Evolutionary conservation across 495 filamentous ascomycete genomes (phyloP).

Genomic region (Talaromyces thailandensis): DNA sequence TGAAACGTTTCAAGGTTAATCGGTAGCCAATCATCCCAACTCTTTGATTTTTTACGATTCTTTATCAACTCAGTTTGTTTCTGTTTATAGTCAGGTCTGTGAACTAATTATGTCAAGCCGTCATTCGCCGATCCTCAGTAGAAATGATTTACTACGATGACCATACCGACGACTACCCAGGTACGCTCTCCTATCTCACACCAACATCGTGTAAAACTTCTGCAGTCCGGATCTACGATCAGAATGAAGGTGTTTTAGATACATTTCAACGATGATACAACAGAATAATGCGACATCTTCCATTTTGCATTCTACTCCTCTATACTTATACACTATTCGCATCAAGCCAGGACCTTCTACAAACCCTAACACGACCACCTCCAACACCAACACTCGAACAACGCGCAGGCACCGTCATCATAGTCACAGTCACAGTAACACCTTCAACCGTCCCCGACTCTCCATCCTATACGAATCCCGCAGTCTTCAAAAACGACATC

Average conservation of each 20-base stretch:
- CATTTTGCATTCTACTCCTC: not conserved
- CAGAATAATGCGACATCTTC: not conserved
- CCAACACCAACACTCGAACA: not conserved
- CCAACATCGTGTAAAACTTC: not conserved
- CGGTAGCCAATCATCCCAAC: not conserved
- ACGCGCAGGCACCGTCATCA: conserved; percentile 8
- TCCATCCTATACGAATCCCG: conserved; percentile 38
- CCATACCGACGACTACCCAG: not conserved
- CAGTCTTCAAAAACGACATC: conserved; percentile 45
- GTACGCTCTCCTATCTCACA: not conserved
- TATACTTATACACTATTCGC: not conserved
- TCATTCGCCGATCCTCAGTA: not conserved
- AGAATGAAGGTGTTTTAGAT: too few species aligned
- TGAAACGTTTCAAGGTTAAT: not conserved
- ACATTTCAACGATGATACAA: not conserved
- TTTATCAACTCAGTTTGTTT: not conserved
- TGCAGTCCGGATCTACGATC: not conserved
- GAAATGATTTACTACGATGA: not conserved
- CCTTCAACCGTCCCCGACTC: conserved; percentile 19
- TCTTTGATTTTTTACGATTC: not conserved
- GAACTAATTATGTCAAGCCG: not conserved
- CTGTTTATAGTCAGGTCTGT: not conserved
- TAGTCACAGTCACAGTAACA: conserved; percentile 15
- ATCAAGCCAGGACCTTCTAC: not conserved
- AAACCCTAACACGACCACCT: not conserved